Base-by-base conservation (phyloP, 306 rosid genomes). In the Vigna mungo region DNA sequence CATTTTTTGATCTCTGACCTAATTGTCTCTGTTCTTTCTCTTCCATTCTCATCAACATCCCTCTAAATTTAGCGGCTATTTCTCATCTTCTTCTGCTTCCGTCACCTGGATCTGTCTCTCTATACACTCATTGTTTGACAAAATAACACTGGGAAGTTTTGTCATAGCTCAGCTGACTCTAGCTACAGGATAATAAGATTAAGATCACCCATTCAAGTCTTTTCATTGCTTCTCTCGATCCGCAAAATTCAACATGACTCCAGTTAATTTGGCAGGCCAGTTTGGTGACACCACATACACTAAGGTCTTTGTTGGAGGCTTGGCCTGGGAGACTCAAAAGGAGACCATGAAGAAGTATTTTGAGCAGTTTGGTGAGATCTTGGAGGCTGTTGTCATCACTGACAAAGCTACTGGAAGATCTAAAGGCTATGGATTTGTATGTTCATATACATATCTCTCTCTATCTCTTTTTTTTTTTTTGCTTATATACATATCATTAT, bases 301-400 rank as follows among this genome's bases (percentile, higher is more conserved):
- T 13, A 95, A 95, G 70, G 97, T 95, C 41, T 95, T 95, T 62
- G 99, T 95, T 9, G 99, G 99, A 73, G 99, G 99, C 2, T 85
- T 95, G 87, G 99, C 99, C 68, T 95, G 99, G 99, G 99, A 95
- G 73, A 95, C 99, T 48, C 99, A 95, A 76, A 95, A 95, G 65
- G 99, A 95, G 14, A 95, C 99, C 63, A 95, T 95, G 99, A 95
- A 90, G 90, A 89, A 85, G 39, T 95, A 95, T 68, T 95, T 95
- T 61, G 97, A 95, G 72, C 99, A 95, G 76, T 95, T 95, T 60
- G 99, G 99, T 63, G 99, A 95, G 61, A 95, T 95, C 94, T 88
- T 95, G 96, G 99, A 95, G 79, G 99, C 99, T 48, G 99, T 95
- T 49, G 99, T 95, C 76, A 95, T 95, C 87, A 90, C 99, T 85